These are phyloP conservation scores for Alternaria triticina DNA, from an alignment of 2,329 filamentous ascomycete species.

Conservation along the genomic window DNA sequence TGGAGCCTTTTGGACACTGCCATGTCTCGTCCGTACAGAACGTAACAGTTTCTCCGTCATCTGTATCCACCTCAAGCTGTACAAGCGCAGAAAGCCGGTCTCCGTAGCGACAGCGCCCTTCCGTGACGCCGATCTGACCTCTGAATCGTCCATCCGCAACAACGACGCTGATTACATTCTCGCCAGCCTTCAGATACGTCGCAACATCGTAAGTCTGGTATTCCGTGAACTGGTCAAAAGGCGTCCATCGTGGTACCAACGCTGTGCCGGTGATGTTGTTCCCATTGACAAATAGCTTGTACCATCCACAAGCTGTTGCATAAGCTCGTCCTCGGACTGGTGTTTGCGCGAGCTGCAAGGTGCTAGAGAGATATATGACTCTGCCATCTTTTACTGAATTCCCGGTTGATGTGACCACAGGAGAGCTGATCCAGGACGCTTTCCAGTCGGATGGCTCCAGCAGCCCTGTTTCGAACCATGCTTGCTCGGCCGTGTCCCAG, in stretches of 20 bases:
- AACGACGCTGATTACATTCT: background rate
- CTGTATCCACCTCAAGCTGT: background rate
- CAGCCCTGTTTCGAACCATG: background rate
- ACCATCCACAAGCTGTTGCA: background rate
- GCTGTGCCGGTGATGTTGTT: background rate
- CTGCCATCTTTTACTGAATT: background rate
- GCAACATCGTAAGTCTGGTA: background rate
- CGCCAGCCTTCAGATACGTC: background rate
- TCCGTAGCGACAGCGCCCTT: background rate
- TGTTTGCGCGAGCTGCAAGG: background rate
- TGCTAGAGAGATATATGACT: background rate
- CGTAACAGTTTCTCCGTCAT: background rate
- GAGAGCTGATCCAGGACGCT: background rate
- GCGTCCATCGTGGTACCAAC: background rate
- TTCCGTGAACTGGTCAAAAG: background rate
- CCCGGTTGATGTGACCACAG: background rate
- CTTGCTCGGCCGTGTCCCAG: background rate
- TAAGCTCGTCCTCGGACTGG: background rate
- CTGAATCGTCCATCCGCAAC: background rate
- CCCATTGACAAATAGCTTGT: background rate
- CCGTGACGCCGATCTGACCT: background rate
- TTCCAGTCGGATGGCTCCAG: background rate
- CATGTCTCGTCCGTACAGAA: background rate
- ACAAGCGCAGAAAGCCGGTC: background rate
- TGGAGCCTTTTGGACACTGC: background rate